These are phyloP conservation scores for Podila minutissima DNA, from an alignment of 192 early-diverging fungal species.

Conservation along the genomic window DNA sequence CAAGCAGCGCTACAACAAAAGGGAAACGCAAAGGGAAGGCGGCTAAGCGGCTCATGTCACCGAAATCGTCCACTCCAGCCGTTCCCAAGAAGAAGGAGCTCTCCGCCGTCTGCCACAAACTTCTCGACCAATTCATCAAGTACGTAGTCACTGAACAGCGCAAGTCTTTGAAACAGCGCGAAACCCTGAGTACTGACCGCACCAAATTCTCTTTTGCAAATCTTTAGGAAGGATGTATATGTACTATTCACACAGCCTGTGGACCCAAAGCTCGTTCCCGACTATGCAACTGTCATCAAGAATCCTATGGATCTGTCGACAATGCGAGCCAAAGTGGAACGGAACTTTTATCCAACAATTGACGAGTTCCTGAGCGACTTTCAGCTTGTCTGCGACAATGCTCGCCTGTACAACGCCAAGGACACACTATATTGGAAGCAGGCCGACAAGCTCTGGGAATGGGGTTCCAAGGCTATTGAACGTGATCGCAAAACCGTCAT, in stretches of 20 bases:
- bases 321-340: slow-evolving; percentile 79
- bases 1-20: neutral
- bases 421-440: slow-evolving; percentile 83
- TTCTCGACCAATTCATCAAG: slow-evolving; percentile 73
- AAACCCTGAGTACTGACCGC: no score
- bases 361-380: slow-evolving; percentile 83
- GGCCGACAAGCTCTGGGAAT: slow-evolving; percentile 81
- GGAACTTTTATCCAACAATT: slow-evolving; percentile 68
- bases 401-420: slow-evolving; percentile 84
- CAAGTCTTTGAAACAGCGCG: no score
- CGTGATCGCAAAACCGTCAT: slow-evolving; percentile 62
- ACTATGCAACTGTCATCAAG: slow-evolving; percentile 84
- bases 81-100: slow-evolving; percentile 66
- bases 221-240: slow-evolving; percentile 1
- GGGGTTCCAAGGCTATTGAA: slow-evolving; percentile 77
- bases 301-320: slow-evolving; percentile 94
- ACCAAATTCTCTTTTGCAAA: neutral
- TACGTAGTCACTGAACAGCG: slow-evolving; percentile 18
- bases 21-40: slow-evolving; percentile 30
- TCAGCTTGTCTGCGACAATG: slow-evolving; percentile 79
- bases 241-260: slow-evolving; percentile 82
- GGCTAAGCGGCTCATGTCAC: slow-evolving; percentile 40
- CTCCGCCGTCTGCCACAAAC: slow-evolving; percentile 67
- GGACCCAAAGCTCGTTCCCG: slow-evolving; percentile 75
- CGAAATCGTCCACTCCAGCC: slow-evolving; percentile 44